phyloP scores from a whole-genome alignment of 2,329 filamentous ascomycete genomes.

The Dothistroma septosporum region DNA sequence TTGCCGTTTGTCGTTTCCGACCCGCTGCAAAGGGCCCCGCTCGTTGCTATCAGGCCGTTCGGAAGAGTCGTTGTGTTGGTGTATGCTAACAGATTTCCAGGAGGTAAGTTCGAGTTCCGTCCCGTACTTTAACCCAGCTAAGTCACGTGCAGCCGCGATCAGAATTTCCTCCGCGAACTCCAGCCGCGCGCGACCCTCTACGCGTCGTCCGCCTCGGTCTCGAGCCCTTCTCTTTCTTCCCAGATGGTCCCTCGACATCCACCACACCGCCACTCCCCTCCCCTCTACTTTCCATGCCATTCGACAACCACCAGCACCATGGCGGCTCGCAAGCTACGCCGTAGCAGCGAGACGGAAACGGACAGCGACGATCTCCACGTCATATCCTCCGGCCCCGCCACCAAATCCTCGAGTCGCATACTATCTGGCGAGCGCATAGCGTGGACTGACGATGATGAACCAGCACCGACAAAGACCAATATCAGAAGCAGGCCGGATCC shows the following conservation, averaged over 20 bases:
- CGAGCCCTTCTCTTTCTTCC: background rate
- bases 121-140: background rate
- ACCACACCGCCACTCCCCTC: background rate
- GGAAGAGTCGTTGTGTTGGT: background rate
- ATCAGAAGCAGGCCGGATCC: slow-evolving; percentile 37
- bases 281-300: background rate
- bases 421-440: slow-evolving; percentile 30
- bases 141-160: background rate
- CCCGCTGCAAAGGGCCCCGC: background rate
- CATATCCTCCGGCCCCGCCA: background rate
- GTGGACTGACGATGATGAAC: slow-evolving; percentile 48
- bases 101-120: background rate
- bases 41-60: background rate
- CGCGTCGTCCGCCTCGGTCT: no score
- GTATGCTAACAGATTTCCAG: background rate
- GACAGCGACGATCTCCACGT: slow-evolving; percentile 5
- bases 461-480: slow-evolving; percentile 36
- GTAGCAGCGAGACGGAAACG: background rate
- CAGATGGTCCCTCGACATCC: background rate
- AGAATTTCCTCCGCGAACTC: background rate
- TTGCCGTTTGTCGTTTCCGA: background rate
- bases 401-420: slow-evolving; percentile 9
- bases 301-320: slow-evolving; percentile 1
- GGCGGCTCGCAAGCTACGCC: background rate
- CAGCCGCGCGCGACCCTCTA: background rate